Conservation (phyloP, 345 rosid genomes). For the Microthlaspi erraticum region DNA sequence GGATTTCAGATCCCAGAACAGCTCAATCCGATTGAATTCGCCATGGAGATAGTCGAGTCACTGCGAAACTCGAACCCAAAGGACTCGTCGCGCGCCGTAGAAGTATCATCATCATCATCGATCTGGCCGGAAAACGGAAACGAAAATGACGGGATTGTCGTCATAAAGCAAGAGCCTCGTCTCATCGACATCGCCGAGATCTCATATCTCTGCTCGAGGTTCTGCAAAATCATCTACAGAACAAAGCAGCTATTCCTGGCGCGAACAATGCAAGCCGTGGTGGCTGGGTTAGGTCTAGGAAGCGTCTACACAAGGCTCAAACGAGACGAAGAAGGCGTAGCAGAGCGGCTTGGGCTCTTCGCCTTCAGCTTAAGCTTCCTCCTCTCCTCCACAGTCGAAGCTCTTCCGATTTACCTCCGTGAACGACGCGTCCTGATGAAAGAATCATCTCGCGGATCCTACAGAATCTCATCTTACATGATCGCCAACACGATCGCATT, state of each 20-base stretch:
- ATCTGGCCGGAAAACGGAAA: constrained; percentile 47
- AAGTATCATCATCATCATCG: constrained; percentile 1
- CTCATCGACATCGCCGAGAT: constrained; percentile 57
- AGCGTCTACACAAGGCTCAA: constrained; percentile 70
- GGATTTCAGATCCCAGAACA: constrained; percentile 78
- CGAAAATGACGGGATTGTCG: constrained; percentile 1
- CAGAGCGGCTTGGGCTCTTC: constrained; percentile 77
- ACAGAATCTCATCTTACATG: constrained; percentile 83
- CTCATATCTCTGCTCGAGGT: constrained; percentile 68
- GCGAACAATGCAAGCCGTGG: constrained; percentile 86
- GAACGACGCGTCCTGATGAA: constrained; percentile 89
- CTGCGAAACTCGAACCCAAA: constrained; percentile 48
- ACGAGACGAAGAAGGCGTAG: constrained; percentile 65
- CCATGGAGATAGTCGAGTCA: constrained; percentile 74
- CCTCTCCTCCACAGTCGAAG: constrained; percentile 90
- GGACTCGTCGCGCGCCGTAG: neutral
- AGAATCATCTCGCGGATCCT: constrained; percentile 83
- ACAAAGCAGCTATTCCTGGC: constrained; percentile 81
- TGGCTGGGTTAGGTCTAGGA: constrained; percentile 78
- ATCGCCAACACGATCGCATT: constrained; percentile 83
- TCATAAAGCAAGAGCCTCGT: constrained; percentile 16
- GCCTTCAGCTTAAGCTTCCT: constrained; percentile 92
- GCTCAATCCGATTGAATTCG: constrained; percentile 72
- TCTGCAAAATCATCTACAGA: constrained; percentile 82
- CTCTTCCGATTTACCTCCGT: constrained; percentile 86